Conservation (phyloP, 176 grass and related monocot genomes). For the Oryza coarctata region DNA sequence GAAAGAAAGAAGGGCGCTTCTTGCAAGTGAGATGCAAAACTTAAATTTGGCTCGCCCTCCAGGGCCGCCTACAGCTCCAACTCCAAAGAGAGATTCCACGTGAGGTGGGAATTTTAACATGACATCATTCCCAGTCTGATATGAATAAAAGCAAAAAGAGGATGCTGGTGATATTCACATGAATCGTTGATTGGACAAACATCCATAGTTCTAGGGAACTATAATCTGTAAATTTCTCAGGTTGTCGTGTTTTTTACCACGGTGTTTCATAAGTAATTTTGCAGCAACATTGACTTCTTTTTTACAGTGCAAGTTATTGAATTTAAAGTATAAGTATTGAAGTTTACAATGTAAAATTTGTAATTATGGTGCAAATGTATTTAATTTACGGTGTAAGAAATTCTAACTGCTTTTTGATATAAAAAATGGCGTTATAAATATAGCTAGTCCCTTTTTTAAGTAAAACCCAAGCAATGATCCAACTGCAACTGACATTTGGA, state of each 20-base stretch:
- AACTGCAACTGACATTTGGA: too few species aligned
- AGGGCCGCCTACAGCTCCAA: constrained; percentile 9
- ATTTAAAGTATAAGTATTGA: too few species aligned
- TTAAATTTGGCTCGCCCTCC: constrained; percentile 47
- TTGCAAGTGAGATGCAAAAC: constrained; percentile 70
- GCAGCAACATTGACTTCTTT: constrained; percentile 14
- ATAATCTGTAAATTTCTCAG: constrained; percentile 6
- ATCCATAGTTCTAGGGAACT: constrained; percentile 24
- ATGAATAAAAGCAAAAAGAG: background rate
- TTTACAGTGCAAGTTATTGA: too few species aligned
- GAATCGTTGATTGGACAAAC: constrained; percentile 22
- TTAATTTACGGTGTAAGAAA: too few species aligned
- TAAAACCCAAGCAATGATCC: too few species aligned
- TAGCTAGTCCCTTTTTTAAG: too few species aligned
- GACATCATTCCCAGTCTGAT: background rate
- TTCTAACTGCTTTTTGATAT: too few species aligned
- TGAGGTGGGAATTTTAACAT: constrained; percentile 23
- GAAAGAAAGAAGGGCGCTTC: constrained; percentile 78
- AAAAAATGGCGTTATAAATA: too few species aligned
- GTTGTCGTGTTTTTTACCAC: background rate
- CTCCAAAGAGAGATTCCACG: constrained; percentile 33
- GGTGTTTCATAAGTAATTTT: constrained; percentile 13
- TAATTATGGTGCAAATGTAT: too few species aligned
- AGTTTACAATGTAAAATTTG: too few species aligned
- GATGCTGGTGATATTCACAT: constrained; percentile 19